Conservation (phyloP, 345 rosid genomes). For the Pugionium cornutum region DNA sequence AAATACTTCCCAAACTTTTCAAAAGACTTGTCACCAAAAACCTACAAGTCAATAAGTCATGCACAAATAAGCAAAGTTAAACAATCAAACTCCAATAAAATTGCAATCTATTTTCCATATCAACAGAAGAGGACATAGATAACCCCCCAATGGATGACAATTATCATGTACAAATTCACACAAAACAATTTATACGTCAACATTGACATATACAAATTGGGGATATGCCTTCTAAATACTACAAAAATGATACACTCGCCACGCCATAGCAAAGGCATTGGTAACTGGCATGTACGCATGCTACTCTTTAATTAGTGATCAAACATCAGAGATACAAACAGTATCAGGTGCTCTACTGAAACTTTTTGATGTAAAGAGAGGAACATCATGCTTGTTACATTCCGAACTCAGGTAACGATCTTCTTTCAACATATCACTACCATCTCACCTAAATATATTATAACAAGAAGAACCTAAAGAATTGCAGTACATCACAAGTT, state of each 20-base stretch:
- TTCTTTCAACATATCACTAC: slow-evolving; percentile 17
- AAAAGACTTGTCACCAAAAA: slow-evolving; percentile 87
- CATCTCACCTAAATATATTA: not conserved
- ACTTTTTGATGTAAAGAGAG: too few relatives aligned
- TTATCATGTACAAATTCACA: not conserved
- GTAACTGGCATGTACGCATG: slow-evolving; percentile 10
- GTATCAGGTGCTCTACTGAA: too few relatives aligned
- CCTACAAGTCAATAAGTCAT: slow-evolving; percentile 45
- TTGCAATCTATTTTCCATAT: not conserved
- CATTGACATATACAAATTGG: not conserved
- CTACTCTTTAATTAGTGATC: slow-evolving; percentile 1
- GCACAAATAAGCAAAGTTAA: slow-evolving; percentile 5
- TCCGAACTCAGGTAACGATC: not conserved
- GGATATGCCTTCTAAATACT: not conserved
- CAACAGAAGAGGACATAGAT: slow-evolving; percentile 9
- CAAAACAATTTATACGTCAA: not conserved
- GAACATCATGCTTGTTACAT: not conserved
- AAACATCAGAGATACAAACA: slow-evolving; percentile 9
- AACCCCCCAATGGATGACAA: not conserved
- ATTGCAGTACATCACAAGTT: not conserved
- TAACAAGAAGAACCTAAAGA: not conserved
- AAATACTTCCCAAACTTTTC: slow-evolving; percentile 86
- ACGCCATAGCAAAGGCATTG: not conserved
- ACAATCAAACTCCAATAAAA: not conserved
- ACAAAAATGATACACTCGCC: not conserved